These are phyloP conservation scores for Mallotus nudiflorus DNA, from an alignment of 345 rosid species.

Conservation along the genomic window DNA sequence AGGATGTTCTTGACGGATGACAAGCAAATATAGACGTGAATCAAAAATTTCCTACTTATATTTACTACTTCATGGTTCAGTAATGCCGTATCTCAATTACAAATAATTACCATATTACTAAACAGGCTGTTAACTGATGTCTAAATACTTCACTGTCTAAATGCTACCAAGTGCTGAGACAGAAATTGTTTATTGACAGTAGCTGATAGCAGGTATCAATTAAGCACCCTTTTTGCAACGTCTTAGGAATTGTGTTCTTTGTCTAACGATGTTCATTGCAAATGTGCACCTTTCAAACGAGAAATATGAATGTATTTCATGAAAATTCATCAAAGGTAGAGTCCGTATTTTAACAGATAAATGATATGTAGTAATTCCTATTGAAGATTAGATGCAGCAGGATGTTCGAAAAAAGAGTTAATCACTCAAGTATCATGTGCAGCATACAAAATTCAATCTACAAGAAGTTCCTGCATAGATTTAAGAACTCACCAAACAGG, in stretches of 20 bases:
- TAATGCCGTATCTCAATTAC: background rate
- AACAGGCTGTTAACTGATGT: background rate
- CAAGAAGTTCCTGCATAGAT: background rate
- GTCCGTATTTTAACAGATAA: background rate
- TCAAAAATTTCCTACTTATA: background rate
- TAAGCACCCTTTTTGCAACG: background rate
- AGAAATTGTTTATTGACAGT: background rate
- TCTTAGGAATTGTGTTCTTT: background rate
- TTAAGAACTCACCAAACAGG: slow-evolving; percentile 35
- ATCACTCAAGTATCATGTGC: slow-evolving; percentile 3
- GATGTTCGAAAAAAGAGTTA: background rate
- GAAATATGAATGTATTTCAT: background rate
- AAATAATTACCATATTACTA: background rate
- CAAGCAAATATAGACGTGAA: background rate
- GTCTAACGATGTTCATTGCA: background rate
- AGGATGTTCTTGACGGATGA: background rate
- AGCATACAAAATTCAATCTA: background rate
- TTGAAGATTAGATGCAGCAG: background rate
- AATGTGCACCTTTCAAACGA: background rate
- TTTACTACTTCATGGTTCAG: background rate
- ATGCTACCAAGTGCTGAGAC: background rate
- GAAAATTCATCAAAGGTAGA: background rate
- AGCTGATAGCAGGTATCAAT: background rate
- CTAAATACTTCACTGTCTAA: background rate
- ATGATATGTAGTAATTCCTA: background rate